phyloP scores from a whole-genome alignment of 1,284 basidiomycete genomes.

The Puccinia brachypodii region DNA sequence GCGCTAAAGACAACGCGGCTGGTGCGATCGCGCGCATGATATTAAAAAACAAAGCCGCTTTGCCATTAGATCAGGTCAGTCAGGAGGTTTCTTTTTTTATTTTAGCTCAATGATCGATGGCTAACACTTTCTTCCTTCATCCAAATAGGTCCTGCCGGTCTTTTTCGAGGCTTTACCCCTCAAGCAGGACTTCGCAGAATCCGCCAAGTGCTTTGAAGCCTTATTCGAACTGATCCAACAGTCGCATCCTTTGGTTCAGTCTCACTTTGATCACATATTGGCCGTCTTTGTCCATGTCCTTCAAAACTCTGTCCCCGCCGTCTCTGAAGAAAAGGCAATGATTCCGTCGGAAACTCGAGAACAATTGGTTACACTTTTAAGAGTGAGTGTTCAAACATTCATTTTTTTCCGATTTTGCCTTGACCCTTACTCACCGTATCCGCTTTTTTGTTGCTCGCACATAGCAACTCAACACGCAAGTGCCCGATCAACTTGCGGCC shows the following conservation, averaged over 20 bases:
- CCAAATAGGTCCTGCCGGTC: constrained; percentile 72
- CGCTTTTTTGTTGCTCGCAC: too few relatives aligned
- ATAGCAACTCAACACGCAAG: constrained; percentile 67
- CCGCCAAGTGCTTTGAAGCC: constrained; percentile 71
- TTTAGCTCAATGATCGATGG: too few relatives aligned
- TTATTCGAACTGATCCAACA: constrained; percentile 83
- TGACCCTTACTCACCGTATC: too few relatives aligned
- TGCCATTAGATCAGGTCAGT: constrained; percentile 76
- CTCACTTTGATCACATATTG: constrained; percentile 76
- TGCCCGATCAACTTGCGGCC: constrained; percentile 72
- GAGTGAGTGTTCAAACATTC: constrained; percentile 57
- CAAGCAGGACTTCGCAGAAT: constrained; percentile 84
- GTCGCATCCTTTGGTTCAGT: constrained; percentile 68
- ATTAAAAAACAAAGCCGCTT: constrained; percentile 72
- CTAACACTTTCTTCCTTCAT: neutral
- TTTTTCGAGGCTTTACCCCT: constrained; percentile 81
- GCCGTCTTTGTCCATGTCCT: constrained; percentile 81
- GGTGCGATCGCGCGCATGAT: constrained; percentile 90
- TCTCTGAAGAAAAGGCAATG: constrained; percentile 63
- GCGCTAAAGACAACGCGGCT: constrained; percentile 88
- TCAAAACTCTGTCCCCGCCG: constrained; percentile 55
- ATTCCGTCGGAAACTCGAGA: constrained; percentile 72
- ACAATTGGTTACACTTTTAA: constrained; percentile 74
- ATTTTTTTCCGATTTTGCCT: too few relatives aligned
- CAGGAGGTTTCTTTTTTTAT: neutral